Evolutionary conservation across 2,329 filamentous ascomycete genomes (phyloP).

Genomic region (Pleurostoma richardsiae): DNA sequence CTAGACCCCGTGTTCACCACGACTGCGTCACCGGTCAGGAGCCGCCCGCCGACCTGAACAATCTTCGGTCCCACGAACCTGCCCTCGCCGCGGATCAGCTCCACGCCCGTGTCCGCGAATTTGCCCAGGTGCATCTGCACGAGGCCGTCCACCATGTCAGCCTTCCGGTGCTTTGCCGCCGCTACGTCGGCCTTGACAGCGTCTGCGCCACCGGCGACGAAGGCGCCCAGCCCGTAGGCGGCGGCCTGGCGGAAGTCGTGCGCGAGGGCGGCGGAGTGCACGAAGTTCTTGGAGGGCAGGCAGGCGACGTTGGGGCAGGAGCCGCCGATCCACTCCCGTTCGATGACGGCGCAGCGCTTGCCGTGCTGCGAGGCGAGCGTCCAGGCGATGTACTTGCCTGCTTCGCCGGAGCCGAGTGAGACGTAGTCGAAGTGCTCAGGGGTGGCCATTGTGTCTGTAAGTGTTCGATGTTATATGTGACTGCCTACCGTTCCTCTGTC

Average conservation of each 20-base stretch:
- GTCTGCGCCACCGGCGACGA: too few species aligned
- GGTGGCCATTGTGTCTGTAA: not conserved
- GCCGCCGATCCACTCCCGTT: slow-evolving; percentile 3
- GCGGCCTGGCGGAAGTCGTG: not conserved
- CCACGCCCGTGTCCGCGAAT: not conserved
- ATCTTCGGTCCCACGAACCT: slow-evolving; percentile 1
- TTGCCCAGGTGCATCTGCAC: not conserved
- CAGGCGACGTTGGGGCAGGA: slow-evolving; percentile 4
- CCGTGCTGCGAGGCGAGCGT: slow-evolving; percentile 2
- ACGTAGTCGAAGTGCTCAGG: not conserved
- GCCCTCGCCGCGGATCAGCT: slow-evolving; percentile 1
- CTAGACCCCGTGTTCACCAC: slow-evolving; percentile 3
- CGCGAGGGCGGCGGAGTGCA: slow-evolving; percentile 2
- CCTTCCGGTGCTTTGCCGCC: not conserved
- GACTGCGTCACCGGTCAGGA: slow-evolving; percentile 1
- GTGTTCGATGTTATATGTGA: too few species aligned
- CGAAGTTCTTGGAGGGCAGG: slow-evolving; percentile 3
- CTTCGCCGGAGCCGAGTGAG: not conserved
- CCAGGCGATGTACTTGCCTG: slow-evolving; percentile 3
- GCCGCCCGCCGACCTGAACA: not conserved
- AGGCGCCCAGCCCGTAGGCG: not conserved
- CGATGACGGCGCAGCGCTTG: slow-evolving; percentile 4
- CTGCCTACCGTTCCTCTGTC: too few species aligned
- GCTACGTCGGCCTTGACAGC: not conserved
- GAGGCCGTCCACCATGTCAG: slow-evolving; percentile 2